A percentile compares a stretch with the other conserved stretches of the same genome.
Evolutionary conservation across 192 early-diverging fungal species (phyloP).

Genomic region (Linnemannia elongata): DNA sequence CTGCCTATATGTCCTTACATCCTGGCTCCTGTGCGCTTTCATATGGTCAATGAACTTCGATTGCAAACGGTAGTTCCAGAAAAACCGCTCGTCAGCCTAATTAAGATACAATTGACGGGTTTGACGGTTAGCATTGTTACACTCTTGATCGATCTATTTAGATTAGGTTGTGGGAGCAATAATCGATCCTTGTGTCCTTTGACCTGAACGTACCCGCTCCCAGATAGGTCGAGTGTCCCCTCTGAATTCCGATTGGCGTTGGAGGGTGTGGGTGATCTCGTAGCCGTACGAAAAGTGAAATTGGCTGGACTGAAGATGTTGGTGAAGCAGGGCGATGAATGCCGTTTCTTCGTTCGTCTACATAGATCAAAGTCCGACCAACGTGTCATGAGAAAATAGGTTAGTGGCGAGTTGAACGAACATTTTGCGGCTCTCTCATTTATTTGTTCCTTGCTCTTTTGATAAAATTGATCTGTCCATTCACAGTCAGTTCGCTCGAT

Average conservation of each 20-base stretch:
- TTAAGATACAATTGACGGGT: background rate
- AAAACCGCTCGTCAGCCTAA: slow-evolving; percentile 93
- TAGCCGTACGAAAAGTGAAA: slow-evolving; percentile 90
- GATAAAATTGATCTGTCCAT: no score
- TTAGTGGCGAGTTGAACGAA: background rate
- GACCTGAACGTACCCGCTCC: slow-evolving; percentile 62
- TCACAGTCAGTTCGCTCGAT: background rate
- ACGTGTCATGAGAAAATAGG: background rate
- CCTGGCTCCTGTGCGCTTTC: slow-evolving; percentile 52
- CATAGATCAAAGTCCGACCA: background rate
- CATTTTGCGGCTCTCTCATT: background rate
- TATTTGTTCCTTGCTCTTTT: background rate
- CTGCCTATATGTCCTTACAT: slow-evolving; percentile 30
- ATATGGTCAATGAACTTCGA: slow-evolving; percentile 77
- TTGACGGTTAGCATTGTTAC: background rate
- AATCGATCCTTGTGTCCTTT: background rate
- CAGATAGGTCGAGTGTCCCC: slow-evolving; percentile 57
- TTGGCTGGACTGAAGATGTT: slow-evolving; percentile 59
- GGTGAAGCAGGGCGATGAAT: slow-evolving; percentile 63
- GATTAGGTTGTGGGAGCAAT: background rate
- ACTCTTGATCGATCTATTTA: background rate
- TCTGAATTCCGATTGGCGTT: slow-evolving; percentile 74
- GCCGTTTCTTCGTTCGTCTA: slow-evolving; percentile 64
- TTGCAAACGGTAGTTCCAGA: slow-evolving; percentile 88
- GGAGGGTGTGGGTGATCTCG: slow-evolving; percentile 89